Evolutionary conservation across 176 grass and related monocot genomes (phyloP), one percentile per base, ranked within the genome.

Genomic region (Aegilops bicornis): DNA sequence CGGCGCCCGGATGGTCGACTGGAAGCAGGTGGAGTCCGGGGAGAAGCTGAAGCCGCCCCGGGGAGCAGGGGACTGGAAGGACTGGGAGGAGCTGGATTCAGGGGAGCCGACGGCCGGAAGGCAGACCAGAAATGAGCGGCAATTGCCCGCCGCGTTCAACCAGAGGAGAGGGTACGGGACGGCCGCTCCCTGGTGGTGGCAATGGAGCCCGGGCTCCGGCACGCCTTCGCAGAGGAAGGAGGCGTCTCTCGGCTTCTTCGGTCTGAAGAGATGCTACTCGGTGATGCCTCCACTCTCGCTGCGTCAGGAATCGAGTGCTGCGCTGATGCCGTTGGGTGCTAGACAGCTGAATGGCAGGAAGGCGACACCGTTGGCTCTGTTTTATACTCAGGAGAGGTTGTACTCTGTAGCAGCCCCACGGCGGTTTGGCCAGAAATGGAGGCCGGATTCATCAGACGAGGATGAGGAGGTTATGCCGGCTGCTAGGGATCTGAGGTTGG

Each of bases 371-470:
- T 3, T 82, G 43, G 68, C 84, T 0, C 45, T 72, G 32, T 50
- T 91, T 7, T 54, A 7, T 13, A 73, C 74, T 85, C 86, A 85
- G 72, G 77, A 80, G 64, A 92, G 90, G 22, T 8, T 86, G 20
- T 92, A 89, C 42, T 84, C 90, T 0, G 45, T 25, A 2, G 69
- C 82, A 23, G 83, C 56, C 7, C 0, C 69, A 0, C 73, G 84
- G 33, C 67, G 62, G 12, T 87, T 87, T 4, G 77, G 89, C 37
- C 80, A 79, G 64, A 98, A 85, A 89, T 94, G 90, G 96, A 92
- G 88, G 40, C 75, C 56, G 16, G 87, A 87, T 74, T 90, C 90
- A 4, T 96, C 93, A 0, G 89, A 85, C 35, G 83, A 92, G 20
- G 90, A 88, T 24, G 76, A 77, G 25, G 61, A 76, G 17, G 63